Percentiles rank a stretch among this genome's conserved stretches.
Evolutionary conservation across 345 rosid genomes (phyloP).

Genomic region (Eucalyptus leucophloia): DNA sequence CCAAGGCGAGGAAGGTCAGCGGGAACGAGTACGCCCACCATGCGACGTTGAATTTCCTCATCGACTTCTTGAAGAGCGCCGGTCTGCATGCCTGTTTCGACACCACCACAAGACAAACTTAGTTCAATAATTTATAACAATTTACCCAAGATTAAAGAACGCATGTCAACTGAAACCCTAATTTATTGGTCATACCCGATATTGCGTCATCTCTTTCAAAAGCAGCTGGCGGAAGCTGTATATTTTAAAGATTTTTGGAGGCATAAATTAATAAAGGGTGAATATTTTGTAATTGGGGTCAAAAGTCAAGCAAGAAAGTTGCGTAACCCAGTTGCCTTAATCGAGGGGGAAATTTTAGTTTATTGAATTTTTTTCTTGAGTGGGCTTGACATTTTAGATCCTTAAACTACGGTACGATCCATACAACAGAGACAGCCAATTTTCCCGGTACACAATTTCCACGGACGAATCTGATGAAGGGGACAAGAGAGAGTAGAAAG

Average conservation of each 20-base stretch:
- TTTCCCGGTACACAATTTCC: background rate
- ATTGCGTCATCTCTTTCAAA: background rate
- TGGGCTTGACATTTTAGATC: background rate
- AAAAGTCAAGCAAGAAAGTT: background rate
- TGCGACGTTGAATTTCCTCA: constrained; percentile 21
- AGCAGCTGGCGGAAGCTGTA: background rate
- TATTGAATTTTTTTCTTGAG: background rate
- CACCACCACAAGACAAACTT: background rate
- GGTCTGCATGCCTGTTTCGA: constrained; percentile 18
- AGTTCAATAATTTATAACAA: background rate
- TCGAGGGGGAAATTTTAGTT: background rate
- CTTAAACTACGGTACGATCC: background rate
- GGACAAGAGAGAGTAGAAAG: background rate
- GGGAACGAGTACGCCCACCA: constrained; percentile 43
- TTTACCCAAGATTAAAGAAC: background rate
- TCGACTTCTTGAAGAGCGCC: constrained; percentile 17
- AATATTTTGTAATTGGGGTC: background rate
- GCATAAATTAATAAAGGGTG: background rate
- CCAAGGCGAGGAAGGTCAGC: constrained; percentile 14
- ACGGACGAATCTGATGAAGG: background rate
- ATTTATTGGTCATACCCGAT: background rate
- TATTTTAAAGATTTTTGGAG: background rate
- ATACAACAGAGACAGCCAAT: background rate
- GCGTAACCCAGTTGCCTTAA: background rate
- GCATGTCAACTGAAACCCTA: background rate